Evolutionary conservation across 208 protist genomes (phyloP), one percentile per base, ranked within the genome.

Genomic region (Acanthamoeba polyphaga): DNA sequence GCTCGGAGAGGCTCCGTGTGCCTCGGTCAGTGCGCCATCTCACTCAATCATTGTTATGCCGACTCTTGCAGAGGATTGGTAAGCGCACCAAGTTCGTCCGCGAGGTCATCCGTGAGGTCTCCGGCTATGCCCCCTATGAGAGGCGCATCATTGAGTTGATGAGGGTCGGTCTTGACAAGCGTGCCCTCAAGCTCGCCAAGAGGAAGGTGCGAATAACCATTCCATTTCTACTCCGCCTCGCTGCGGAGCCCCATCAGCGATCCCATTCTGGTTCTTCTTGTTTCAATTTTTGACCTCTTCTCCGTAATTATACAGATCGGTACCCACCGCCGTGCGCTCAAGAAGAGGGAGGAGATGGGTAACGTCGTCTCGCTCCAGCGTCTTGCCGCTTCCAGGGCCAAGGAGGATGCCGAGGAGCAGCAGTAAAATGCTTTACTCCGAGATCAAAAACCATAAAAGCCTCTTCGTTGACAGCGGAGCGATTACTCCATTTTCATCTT

Each of bases 41-140:
- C 58, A 58, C 22, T 29, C 12, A 32, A n/a, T 51, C 22, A 6
- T 12, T 34, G 12, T 78, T 93, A 22, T 80, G 32, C n/a, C 62
- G n/a, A 51, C 29, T 29, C 87, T 15, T 70, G 53, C 82, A 92
- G 58, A 51, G 70, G 38, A 51, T 95, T 34, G 93, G 93, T 74
- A 96, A 95, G 94, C 84, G 96, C 51, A 92, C n/a, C 24, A 97
- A 97, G 76, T 95, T 98, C 58, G 96, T 99, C 27, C 92, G 97
- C 27, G 94, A 96, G 24, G 82, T 99, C 68, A 95, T 99, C 95
- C 97, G 97, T 85, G 97, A 99, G 95, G 97, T 98, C 38, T 72
- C 95, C 55, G 98, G 98, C 92, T 97, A 98, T 70, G 97, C 98
- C 49, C 98, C 98, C 93, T 99, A 99, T 93, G 98, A 99, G 96